Conservation (phyloP, 768 basidiomycete species). For the Boletus bicolor region DNA sequence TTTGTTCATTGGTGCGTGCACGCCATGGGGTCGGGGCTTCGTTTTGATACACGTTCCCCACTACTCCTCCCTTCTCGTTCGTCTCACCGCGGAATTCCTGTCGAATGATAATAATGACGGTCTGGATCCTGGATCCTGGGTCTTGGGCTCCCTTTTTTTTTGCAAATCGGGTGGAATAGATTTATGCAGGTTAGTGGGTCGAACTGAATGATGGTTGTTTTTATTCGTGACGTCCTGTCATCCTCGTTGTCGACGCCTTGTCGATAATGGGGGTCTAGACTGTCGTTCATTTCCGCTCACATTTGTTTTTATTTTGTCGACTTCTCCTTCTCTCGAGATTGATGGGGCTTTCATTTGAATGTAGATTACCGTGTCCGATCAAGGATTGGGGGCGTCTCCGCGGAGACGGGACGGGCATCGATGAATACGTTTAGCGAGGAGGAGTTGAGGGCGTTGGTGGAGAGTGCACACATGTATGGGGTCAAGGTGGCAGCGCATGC, state of each 20-base stretch:
- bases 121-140: conserved; percentile 2
- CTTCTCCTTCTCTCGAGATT: not conserved
- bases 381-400: conserved; percentile 41
- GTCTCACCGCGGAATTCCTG: not conserved
- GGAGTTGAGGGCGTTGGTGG: conserved; percentile 49
- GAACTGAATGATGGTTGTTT: not conserved
- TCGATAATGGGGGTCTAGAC: conserved; percentile 2
- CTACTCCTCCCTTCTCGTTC: not conserved
- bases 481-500: conserved; percentile 62
- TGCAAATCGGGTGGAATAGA: conserved; percentile 29
- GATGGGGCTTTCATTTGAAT: not conserved
- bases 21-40: conserved; percentile 1
- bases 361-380: conserved; percentile 55
- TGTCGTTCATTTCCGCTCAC: conserved; percentile 10
- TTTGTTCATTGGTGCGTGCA: not conserved
- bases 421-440: conserved; percentile 42
- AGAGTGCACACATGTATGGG: conserved; percentile 47
- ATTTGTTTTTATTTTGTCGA: not conserved
- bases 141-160: not conserved
- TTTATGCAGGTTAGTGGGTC: conserved; percentile 47
- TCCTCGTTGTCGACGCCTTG: conserved; percentile 6
- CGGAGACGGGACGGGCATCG: conserved; percentile 31
- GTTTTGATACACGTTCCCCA: conserved; percentile 15
- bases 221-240: not conserved
- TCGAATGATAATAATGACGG: not conserved